Base-by-base conservation (phyloP, 768 basidiomycete genomes). In the Leccinellum luteum region DNA sequence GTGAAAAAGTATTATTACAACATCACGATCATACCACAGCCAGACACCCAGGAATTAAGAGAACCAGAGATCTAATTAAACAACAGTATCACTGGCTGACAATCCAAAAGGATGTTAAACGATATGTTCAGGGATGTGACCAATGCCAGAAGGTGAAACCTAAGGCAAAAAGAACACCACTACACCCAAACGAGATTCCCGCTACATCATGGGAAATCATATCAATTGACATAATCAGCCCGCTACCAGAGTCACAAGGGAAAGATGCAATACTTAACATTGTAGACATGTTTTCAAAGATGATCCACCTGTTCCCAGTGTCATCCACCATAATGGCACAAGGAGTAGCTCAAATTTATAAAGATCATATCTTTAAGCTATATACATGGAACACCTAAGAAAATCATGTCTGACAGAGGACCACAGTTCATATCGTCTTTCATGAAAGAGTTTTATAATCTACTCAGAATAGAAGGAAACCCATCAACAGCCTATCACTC, bases 81-180 rank as follows among this genome's bases (percentile, higher is more conserved):
- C 2, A 28, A 4, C 0, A 1, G 3, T 48, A 28, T 4, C 30
- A 28, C 3, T 48, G 27, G 48, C 17, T 1, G 0, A 17, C 5
- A 0, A 4, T 48, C 0, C 8, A 9, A 0, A 28, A 19, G 14
- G 48, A 49, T 4, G 2, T 31, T 0, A 2, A 13, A 0, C 7
- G 0, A 31, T 49, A 49, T 2, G 4, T 49, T 0, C 1, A 14
- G 4, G 30, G 30, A 3, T 49, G 48, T 2, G 30, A 49, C 1
- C 19, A 2, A 2, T 49, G 30, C 7, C 49, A 51, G 23, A 51
- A 51, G 2, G 25, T 25, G 4, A 8, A 17, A 3, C n/a, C n/a
- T n/a, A 19, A 12, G 5, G 1, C 5, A 21, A 21, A 32, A 4
- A 0, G 1, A 6, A 51, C 32, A 1, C 50, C 51, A 1, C 10